phyloP scores from a whole-genome alignment of 2,329 filamentous ascomycete genomes.

The Microdochium paspali region DNA sequence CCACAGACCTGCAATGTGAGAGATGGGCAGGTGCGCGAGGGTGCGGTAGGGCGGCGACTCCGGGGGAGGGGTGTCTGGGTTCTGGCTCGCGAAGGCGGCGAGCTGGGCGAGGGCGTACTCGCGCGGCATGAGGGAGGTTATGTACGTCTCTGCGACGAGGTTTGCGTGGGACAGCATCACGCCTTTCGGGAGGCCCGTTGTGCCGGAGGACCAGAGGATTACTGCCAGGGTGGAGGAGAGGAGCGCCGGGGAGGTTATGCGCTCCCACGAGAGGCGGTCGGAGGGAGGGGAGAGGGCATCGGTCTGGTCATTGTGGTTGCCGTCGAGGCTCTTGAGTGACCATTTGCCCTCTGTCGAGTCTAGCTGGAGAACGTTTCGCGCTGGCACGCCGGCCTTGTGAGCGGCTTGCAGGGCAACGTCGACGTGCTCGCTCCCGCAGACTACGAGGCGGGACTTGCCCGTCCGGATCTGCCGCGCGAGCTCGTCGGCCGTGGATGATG shows the following conservation, averaged over 20 bases:
- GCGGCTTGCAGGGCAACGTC: slow-evolving; percentile 33
- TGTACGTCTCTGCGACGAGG: slow-evolving; percentile 3
- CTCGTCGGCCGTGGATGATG: slow-evolving; percentile 38
- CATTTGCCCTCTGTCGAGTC: slow-evolving; percentile 1
- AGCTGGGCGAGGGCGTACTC: slow-evolving; percentile 18
- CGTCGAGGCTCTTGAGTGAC: slow-evolving; percentile 2
- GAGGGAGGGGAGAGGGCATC: background rate
- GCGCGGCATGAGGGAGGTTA: slow-evolving; percentile 16
- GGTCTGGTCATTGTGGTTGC: background rate
- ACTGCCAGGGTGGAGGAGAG: background rate
- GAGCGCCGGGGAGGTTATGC: background rate
- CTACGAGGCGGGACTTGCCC: slow-evolving; percentile 28
- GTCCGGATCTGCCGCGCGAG: slow-evolving; percentile 35
- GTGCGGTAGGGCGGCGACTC: slow-evolving; percentile 25
- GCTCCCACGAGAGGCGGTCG: background rate
- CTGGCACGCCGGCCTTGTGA: slow-evolving; percentile 21
- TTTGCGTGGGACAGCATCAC: slow-evolving; percentile 5
- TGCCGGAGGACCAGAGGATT: slow-evolving; percentile 4
- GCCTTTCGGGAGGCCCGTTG: slow-evolving; percentile 6
- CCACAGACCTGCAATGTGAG: slow-evolving; percentile 36
- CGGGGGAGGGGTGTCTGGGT: slow-evolving; percentile 5
- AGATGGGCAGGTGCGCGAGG: slow-evolving; percentile 32
- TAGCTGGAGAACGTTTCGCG: slow-evolving; percentile 1
- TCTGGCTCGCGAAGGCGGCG: too few relatives aligned
- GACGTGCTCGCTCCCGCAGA: slow-evolving; percentile 29